Base-by-base conservation (phyloP, 495 filamentous ascomycete species). In the Penicillium silybi region DNA sequence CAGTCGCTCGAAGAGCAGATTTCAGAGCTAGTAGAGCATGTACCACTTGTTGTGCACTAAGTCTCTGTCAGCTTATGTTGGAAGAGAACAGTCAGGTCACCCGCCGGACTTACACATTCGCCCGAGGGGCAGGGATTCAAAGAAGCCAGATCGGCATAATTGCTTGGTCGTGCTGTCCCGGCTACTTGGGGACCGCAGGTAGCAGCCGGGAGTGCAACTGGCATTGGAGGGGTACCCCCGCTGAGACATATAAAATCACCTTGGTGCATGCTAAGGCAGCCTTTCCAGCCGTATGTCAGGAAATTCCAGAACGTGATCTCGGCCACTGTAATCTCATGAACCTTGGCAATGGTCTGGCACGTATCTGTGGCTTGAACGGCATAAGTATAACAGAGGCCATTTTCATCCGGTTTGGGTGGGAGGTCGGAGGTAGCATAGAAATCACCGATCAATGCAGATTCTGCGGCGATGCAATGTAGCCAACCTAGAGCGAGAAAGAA, bases 101-200 rank as follows among this genome's bases (percentile, higher is more conserved):
- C 8, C 20, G 11, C n/a, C n/a, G 11, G 20, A 49, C 59, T 47
- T 45, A 62, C 56, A 50, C 52, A 62, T 47, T 62, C 41, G 20
- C 35, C 46, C 2, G 18, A 13, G 7, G 52, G 56, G 13, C 59
- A 62, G 4, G 49, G 56, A 37, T 59, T 62, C n/a, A 62, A 10
- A 20, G 29, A 19, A n/a, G 41, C 6, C 6, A 62, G 29, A 4
- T 41, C n/a, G 0, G 40, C 22, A 37, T 47, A 56, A 6, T 38
- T 32, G 10, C 1, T 10, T 2, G 59, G 59, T 13, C 49, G 48
- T 8, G 34, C 20, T 10, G 59, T 53, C 6, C 59, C 56, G 13
- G 59, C 56, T 16, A 59, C 56, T 11, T 56, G 59, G 3, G 59
- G 59, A 17, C 59, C 59, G 46, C 59, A 62, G n/a, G 46, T 47